Base-by-base conservation (phyloP, 495 filamentous ascomycete species). In the Lentithecium fluviatile region DNA sequence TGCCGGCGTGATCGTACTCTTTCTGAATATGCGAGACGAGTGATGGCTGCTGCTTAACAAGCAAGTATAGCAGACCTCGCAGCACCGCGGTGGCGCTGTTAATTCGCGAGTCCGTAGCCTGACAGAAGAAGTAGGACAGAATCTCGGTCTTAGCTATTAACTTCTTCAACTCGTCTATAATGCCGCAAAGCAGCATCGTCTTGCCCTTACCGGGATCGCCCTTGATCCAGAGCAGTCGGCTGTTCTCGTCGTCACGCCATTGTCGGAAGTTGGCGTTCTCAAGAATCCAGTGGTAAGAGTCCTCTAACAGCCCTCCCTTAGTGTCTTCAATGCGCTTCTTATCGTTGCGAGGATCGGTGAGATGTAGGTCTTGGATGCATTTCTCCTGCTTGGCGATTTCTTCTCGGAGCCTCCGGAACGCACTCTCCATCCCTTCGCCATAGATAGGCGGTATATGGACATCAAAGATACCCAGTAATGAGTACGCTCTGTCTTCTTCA, bases 241-340 rank as follows among this genome's bases (percentile, higher is more conserved):
- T 70, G 8, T 74, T 45, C 8, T 54, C 7, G 40, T 68, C 60
- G 49, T 74, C 37, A 8, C 47, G 64, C 74, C 75, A 79, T 65
- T 62, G 29, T 52, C 55, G 45, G 60, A 78, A 81, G 21, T 70
- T 65, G 0, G 49, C 2, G 42, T 79, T 59, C 11, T 73, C 56
- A 15, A 81, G 67, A 43, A 81, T 66, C 79, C 78, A 83, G 52
- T 26, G 20, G 57, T 75, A 80, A 8, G 71, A 71, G 48, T 77
- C 79, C 32, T 64, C 34, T 0, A 81, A 54, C 1, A 82, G 29
- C 29, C 29, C 29, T 32, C 29, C 29, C 29, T 32, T 32, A 10
- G 29, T 32, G 29, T 32, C 29, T 63, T 76, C 70, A 49, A 80
- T 76, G 21, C 69, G 70, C 12, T 46, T 54, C 66, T 77, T 77